Base-by-base conservation (phyloP, 768 basidiomycete species). In the Leccinellum albellum region DNA sequence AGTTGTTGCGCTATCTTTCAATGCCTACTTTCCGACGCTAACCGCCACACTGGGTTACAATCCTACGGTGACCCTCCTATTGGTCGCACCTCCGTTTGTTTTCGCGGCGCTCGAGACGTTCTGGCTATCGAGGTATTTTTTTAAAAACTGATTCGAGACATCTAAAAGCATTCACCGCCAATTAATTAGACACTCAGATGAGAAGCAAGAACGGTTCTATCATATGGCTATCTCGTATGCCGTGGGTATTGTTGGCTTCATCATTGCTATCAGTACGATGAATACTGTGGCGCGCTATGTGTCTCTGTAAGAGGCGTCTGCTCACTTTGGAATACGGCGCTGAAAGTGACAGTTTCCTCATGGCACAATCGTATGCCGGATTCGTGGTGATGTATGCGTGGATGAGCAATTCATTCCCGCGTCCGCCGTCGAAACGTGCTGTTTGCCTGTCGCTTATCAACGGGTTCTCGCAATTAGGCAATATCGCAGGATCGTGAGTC, bases 391-490 rank as follows among this genome's bases (percentile, higher is more conserved):
- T 89, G 64, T 61, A 71, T 60, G 73, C 79, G 20, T 81, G 81
- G 82, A 74, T 82, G 59, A 77, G 74, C 54, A 81, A 77, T 62
- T 78, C 79, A 24, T 78, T 95, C 72, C 85, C 90, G 35, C 83
- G 86, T 20, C 87, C 93, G 8, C 84, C 91, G 1, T 84, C 86
- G 32, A 95, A 94, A 71, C 86, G 93, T 21, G 89, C 92, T 3
- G 88, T 94, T 20, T 87, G 86, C 17, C 76, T 95, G 46, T 90
- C 91, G 1, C 72, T 90, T 56, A 83, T 93, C 65, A 93, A 94
- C 70, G 83, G 84, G 50, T 85, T 91, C 68, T 88, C 88, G 23
- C 88, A 91, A 66, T 76, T 91, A 6, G 94, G 92, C 0, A 95
- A 95, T 73, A 76, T 97, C 47, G 75, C 85, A 50, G 94, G 93